These are phyloP conservation scores for Globisporangium nunn DNA, from an alignment of 352 stramenopile genomes.

Conservation along the genomic window DNA sequence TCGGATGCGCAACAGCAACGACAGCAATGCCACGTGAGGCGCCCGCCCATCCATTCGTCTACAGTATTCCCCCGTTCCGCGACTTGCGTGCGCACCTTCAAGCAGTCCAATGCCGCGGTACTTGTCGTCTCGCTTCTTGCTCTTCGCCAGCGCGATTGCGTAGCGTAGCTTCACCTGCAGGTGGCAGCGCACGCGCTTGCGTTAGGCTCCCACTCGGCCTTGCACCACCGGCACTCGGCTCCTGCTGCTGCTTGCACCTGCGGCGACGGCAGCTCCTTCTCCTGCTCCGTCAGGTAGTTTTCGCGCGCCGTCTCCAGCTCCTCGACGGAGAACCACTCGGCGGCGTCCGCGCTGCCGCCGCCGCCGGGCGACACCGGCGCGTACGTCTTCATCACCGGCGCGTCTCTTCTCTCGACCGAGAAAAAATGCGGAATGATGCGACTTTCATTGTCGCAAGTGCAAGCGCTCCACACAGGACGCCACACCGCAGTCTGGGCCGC, in stretches of 20 bases:
- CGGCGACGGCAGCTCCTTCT: slow-evolving; percentile 60
- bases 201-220: background rate
- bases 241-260: slow-evolving; percentile 20
- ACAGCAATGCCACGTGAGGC: background rate
- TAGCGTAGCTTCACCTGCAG: slow-evolving; percentile 65
- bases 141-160: slow-evolving; percentile 66
- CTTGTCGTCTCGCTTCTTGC: slow-evolving; percentile 75
- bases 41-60: too few relatives aligned
- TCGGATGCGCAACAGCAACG: slow-evolving; percentile 1
- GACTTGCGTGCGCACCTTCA: slow-evolving; percentile 31
- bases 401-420: background rate
- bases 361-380: slow-evolving; percentile 6
- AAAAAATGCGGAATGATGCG: background rate
- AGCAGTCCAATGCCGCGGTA: slow-evolving; percentile 59
- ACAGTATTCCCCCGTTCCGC: too few relatives aligned
- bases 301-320: slow-evolving; percentile 65
- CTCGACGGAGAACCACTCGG: slow-evolving; percentile 68
- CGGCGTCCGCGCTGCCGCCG: slow-evolving; percentile 6
- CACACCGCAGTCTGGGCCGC: background rate
- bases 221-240: background rate
- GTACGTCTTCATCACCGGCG: slow-evolving; percentile 12
- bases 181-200: background rate
- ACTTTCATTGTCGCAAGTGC: background rate
- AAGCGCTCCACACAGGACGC: background rate
- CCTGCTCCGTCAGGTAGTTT: slow-evolving; percentile 70